Conservation (phyloP, 495 filamentous ascomycete species). For the Penicillium tannophilum region DNA sequence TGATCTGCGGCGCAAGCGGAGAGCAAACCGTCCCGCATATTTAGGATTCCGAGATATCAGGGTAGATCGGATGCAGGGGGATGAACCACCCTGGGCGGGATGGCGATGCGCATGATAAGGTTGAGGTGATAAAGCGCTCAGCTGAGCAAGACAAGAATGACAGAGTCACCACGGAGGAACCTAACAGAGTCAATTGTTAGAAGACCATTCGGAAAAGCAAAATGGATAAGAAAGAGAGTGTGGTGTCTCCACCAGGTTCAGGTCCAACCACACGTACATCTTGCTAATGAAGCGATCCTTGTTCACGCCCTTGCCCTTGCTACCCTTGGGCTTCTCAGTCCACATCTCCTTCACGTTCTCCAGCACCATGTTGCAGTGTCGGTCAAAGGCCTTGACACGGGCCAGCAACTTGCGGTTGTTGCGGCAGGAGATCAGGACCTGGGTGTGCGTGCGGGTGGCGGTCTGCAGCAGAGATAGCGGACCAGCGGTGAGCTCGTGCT, state of each 20-base stretch:
- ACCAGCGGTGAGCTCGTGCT: slow-evolving; percentile 85
- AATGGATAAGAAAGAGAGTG: background rate
- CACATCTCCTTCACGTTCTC: slow-evolving; percentile 99
- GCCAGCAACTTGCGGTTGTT: slow-evolving; percentile 86
- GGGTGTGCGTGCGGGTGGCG: slow-evolving; percentile 81
- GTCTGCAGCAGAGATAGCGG: slow-evolving; percentile 92
- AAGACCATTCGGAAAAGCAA: background rate
- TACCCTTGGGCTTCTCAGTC: slow-evolving; percentile 90
- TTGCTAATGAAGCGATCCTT: slow-evolving; percentile 99
- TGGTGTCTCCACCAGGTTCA: background rate
- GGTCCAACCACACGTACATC: slow-evolving; percentile 65
- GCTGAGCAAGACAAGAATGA: slow-evolving; percentile 90
- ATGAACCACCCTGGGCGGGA: slow-evolving; percentile 23
- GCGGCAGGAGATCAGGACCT: slow-evolving; percentile 87
- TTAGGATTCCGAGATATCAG: slow-evolving; percentile 13
- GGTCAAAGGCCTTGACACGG: slow-evolving; percentile 83
- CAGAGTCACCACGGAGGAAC: slow-evolving; percentile 92
- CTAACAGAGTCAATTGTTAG: slow-evolving; percentile 43
- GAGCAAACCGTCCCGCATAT: slow-evolving; percentile 19
- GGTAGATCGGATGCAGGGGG: slow-evolving; percentile 10
- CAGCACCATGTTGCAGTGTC: slow-evolving; percentile 97
- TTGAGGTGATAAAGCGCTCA: slow-evolving; percentile 40
- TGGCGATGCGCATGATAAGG: slow-evolving; percentile 16
- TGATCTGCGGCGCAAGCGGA: slow-evolving; percentile 21
- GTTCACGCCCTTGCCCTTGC: slow-evolving; percentile 89